Base-by-base conservation (phyloP, 805 yeast species). In the Candida incommunis region DNA sequence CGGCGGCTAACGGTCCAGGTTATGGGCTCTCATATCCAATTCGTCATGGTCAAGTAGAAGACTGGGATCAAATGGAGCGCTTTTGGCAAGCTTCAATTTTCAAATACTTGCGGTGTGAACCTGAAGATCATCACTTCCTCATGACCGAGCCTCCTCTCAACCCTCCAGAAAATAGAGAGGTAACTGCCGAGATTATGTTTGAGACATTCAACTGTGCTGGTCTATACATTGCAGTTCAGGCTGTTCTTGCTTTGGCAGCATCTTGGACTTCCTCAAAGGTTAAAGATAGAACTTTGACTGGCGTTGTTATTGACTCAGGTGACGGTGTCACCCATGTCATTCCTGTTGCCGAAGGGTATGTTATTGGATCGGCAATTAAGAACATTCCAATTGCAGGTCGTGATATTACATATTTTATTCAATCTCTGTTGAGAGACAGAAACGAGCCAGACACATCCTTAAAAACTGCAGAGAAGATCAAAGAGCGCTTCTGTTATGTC, bases 21-120 rank as follows among this genome's bases (percentile, higher is more conserved):
- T 92, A 92, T 65, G 81, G 88, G 23, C 69, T 92, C 48, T 76
- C 78, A 51, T 92, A 92, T 59, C 98, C 98, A 18, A 87, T 92
- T 49, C 82, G 87, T 64, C 98, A 92, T 60, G 98, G 98, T 22
- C 98, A 92, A 69, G 82, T 92, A 51, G 98, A 92, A 64, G 86
- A 92, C 64, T 92, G 98, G 98, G 98, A 92, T 67, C 96, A 92
- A 61, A 92, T 92, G 98, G 98, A 92, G 65, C 75, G 98, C 61
- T 90, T 87, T 65, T 92, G 98, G 98, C 97, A 92, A 60, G 83
- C 84, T 58, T 85, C 95, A 41, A 88, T 92, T 58, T 92, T 92
- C 71, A 90, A 92, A 67, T 92, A 92, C 62, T 74, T 92, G 55
- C 78, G 96, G 63, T 86, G 97, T 62, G 98, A 92, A 66, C 99